These are phyloP conservation scores for Pyracantha coccinea DNA, from an alignment of 331 rosid species.

Conservation along the genomic window DNA sequence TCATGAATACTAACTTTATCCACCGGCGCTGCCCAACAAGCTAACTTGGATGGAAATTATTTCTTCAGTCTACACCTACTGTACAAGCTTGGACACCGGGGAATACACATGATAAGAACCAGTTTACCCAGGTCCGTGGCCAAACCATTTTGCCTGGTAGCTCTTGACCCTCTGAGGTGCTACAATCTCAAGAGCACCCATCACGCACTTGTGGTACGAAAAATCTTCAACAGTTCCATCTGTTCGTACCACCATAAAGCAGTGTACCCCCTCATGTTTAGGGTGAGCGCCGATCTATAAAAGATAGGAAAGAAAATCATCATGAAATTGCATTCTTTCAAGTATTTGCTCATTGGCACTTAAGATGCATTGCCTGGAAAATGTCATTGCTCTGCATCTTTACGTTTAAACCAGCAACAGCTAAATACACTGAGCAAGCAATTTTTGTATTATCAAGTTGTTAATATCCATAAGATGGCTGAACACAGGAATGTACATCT, in stretches of 20 bases:
- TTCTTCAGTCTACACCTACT: background rate
- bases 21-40: constrained; percentile 20
- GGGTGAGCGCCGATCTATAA: constrained; percentile 68
- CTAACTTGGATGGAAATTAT: constrained; percentile 2
- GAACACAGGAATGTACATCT: background rate
- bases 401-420: background rate
- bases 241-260: constrained; percentile 52
- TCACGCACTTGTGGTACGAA: constrained; percentile 76
- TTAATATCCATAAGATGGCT: background rate
- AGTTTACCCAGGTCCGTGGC: constrained; percentile 1
- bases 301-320: constrained; percentile 5
- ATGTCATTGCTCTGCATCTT: background rate
- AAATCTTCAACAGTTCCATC: constrained; percentile 81
- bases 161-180: constrained; percentile 47
- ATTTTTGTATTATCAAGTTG: background rate
- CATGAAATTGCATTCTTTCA: background rate
- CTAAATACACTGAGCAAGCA: background rate
- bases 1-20: constrained; percentile 3
- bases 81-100: constrained; percentile 5
- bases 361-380: background rate
- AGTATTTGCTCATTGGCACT: background rate
- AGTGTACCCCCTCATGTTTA: constrained; percentile 34
- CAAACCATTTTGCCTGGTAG: constrained; percentile 36
- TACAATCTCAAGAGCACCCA: constrained; percentile 56
- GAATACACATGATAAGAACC: background rate